Base-by-base conservation (phyloP, 83 land plant genomes). In the Picea abies region DNA sequence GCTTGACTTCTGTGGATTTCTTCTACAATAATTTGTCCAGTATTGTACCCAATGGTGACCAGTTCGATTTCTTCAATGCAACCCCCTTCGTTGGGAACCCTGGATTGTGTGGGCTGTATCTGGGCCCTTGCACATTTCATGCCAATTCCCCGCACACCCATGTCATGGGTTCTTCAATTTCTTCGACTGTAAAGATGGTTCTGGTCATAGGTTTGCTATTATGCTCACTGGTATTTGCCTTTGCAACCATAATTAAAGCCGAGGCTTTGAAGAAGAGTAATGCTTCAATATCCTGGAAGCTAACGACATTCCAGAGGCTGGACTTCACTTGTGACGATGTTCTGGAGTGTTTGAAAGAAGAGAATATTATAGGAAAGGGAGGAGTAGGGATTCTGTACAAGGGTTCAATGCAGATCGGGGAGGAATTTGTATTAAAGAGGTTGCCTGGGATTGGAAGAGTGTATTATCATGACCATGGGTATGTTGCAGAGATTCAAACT, bases 391-490 rank as follows among this genome's bases (percentile, higher is more conserved):
- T 37, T 37, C 4, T 37, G 39, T 37, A 37, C 39, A 37, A 37
- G 39, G 4, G 4, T 37, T 37, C 39, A 1, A 37, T 37, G 4
- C 39, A 1, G 39, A 37, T 1, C 39, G 4, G 39, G 39, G 39
- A 37, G 39, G 4, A 37, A 37, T 37, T 37, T 37, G 39, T 1
- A 37, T 0, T 37, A 1, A 37, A 37, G 39, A 37, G 39, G 39
- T 37, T 37, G 39, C 39, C 39, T 37, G 4, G 39, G 94, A 88
- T 79, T 93, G 75, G 95, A 93, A 56, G 85, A 83, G 32, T 90
- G 91, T 80, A 89, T 86, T 68, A 84, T 93, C 39, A 94, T 94
- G 95, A 93, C 61, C 91, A 88, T 68, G 95, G 95, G 4, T 91
- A 1, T 77, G 66, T 69, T 37, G 93, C 95, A 3, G 92, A 92